Evolutionary conservation across 2,329 filamentous ascomycete genomes (phyloP), one percentile per base, ranked within the genome.

Genomic region (Beauveria bassiana): DNA sequence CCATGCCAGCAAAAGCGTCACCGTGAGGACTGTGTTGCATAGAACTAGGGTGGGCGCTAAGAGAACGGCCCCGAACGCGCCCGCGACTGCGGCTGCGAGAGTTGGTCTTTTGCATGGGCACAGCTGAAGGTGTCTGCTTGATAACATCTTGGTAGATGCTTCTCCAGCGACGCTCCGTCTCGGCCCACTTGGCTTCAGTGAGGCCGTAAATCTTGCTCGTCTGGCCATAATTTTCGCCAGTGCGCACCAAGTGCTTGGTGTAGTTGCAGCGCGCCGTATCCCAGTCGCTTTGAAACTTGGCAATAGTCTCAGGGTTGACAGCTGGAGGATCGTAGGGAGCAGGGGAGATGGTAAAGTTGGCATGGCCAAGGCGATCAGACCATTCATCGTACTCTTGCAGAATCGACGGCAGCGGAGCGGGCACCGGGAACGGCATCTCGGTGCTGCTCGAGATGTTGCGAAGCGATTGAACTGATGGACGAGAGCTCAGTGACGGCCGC

Each of bases 301-400:
- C 82, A 28, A 85, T 74, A 1, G 78, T 72, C 5, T 83, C 79
- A 10, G 86, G 70, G 65, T 88, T 85, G 64, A 84, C 84, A 3
- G 71, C 70, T 18, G 86, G 81, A 0, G 91, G 88, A 9, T 84
- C 74, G 70, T 96, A 96, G 0, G 93, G 93, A 71, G 87, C 84
- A 0, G 93, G 93, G 24, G 84, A 78, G 67, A 98, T 96, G 68
- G 85, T 93, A 72, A 96, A 97, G 77, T 98, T 96, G 65, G 93
- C 93, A 71, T 98, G 93, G 31, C 93, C 93, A 16, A 98, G 84
- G 61, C 86, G 86, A 69, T 88, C 85, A 1, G 90, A 88, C 93
- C 93, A 97, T 66, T 88, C 86, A 71, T 96, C 91, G 55, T 86
- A 81, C 6, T 86, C 84, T 61, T 89, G 85, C 38, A 87, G 77